These are phyloP conservation scores for Russula abietina DNA, from an alignment of 768 basidiomycete genomes.

Conservation along the genomic window DNA sequence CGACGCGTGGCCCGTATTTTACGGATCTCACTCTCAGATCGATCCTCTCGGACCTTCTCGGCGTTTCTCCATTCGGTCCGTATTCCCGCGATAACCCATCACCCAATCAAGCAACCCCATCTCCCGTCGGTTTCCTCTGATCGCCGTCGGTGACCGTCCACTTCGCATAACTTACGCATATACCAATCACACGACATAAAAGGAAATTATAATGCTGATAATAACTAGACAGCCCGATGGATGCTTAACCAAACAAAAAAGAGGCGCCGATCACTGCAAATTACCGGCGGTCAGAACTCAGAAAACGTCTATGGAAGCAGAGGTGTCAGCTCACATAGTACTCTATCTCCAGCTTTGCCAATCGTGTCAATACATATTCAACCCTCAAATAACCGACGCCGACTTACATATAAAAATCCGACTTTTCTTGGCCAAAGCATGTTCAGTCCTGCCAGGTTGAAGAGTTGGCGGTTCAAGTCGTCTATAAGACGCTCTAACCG, in stretches of 20 bases:
- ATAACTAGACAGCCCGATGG: not conserved
- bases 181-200: not conserved
- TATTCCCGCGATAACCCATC: not conserved
- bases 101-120: not conserved
- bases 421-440: constrained; percentile 79
- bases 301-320: not conserved
- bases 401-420: constrained; percentile 88
- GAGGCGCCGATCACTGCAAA: constrained; percentile 12
- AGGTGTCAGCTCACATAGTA: constrained; percentile 63
- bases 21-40: constrained; percentile 10
- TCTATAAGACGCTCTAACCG: constrained; percentile 58
- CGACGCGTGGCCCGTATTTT: not conserved
- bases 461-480: constrained; percentile 62
- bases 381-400: not conserved
- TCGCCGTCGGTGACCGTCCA: not conserved
- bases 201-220: constrained; percentile 3
- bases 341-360: constrained; percentile 84
- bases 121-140: not conserved
- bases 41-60: constrained; percentile 4
- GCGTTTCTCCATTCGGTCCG: not conserved
- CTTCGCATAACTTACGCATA: not conserved
- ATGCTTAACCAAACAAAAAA: not conserved
- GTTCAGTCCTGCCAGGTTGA: constrained; percentile 83
- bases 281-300: constrained; percentile 17
- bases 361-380: constrained; percentile 1